Evolutionary conservation across 2,329 filamentous ascomycete species (phyloP), one percentile per base, ranked within the genome.

Genomic region (Pyrenochaeta sp.): DNA sequence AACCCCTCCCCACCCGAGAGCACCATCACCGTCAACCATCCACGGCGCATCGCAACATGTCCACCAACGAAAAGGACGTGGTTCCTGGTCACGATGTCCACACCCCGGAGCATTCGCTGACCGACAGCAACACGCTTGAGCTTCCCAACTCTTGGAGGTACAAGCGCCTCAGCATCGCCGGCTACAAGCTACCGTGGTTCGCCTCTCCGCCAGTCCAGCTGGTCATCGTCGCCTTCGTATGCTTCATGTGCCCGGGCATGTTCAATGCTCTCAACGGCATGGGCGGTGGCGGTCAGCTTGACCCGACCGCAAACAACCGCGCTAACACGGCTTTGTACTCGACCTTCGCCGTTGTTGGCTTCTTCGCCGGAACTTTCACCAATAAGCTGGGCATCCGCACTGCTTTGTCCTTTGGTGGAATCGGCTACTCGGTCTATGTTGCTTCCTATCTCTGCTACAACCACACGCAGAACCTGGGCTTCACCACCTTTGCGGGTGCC

Each of bases 371-470:
- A 54, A 93, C 90, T 51, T 85, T 93, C 71, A 89, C 90, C 79
- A 95, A 95, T 80, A 86, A 85, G 63, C 82, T 93, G 52, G 91
- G 91, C 54, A 85, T 93, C 61, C 86, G 86, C 69, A 72, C 84
- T 44, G 90, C 90, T 15, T 80, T 94, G 50, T 83, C 86, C 5
- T 84, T 93, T 64, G 91, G 91, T 61, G 91, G 91, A 13, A 77
- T 93, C 51, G 91, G 91, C 52, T 94, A 94, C 80, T 88, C 85
- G 72, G 81, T 93, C 76, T 93, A 93, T 74, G 84, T 90, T 45
- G 85, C 88, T 47, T 86, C 86, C 53, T 90, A 92, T 78, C 82
- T 93, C 40, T 85, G 81, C 79, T 93, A 89, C 79, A 88, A 86
- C 69, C 89, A 92, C 79, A 90, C 82, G 24, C 55, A 81, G 52